phyloP scores from a whole-genome alignment of 441 rosid genomes.

The Breynia disticha region DNA sequence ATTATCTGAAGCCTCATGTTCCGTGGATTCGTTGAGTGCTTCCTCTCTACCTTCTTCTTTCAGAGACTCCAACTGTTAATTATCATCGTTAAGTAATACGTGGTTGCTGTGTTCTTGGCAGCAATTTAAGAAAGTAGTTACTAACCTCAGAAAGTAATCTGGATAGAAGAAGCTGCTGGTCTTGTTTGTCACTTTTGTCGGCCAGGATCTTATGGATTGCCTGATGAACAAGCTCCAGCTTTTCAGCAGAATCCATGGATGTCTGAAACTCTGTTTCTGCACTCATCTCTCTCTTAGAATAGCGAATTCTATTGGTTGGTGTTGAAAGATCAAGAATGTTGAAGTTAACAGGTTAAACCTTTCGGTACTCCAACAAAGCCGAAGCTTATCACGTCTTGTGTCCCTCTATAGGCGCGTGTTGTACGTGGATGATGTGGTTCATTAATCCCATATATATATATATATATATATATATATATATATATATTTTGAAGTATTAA shows the following conservation, averaged over 20 bases:
- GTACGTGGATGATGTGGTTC: no score
- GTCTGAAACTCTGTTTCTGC: no score
- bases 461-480: no score
- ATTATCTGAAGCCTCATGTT: slow-evolving; percentile 4
- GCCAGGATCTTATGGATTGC: slow-evolving; percentile 28
- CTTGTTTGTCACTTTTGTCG: slow-evolving; percentile 17
- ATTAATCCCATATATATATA: no score
- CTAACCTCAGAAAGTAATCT: slow-evolving; percentile 44
- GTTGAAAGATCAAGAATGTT: no score
- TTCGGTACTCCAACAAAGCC: no score
- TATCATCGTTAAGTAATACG: background rate
- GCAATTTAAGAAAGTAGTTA: background rate
- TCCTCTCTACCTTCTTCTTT: slow-evolving; percentile 14
- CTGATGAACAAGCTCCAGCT: slow-evolving; percentile 22
- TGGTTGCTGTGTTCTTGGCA: background rate
- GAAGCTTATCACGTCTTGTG: no score
- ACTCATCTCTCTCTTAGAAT: no score
- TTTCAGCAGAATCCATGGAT: slow-evolving; percentile 1
- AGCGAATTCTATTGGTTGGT: no score
- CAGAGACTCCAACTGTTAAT: slow-evolving; percentile 34
- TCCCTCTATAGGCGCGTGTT: no score
- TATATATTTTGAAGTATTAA: no score
- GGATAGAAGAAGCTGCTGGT: slow-evolving; percentile 29
- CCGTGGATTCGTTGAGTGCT: slow-evolving; percentile 6
- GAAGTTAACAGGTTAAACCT: no score